A percentile compares a stretch with the other conserved stretches of the same genome.
Evolutionary conservation across 352 stramenopile genomes (phyloP).

Genomic region (Blastocystis sp.): DNA sequence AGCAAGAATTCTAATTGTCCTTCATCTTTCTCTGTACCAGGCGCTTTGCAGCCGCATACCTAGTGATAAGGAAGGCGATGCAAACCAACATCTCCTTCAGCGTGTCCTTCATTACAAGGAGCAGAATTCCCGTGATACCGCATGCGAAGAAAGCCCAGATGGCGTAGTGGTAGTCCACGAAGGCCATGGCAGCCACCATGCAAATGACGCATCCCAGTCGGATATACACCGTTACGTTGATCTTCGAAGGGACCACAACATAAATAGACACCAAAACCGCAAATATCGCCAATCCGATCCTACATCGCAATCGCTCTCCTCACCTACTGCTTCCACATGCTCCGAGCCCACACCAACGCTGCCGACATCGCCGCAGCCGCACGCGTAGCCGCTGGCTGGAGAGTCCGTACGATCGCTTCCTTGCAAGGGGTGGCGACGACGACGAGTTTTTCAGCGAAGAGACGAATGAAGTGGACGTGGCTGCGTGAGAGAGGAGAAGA

Average conservation of each 20-base stretch:
- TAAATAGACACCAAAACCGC: background rate
- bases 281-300: background rate
- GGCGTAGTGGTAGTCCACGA: background rate
- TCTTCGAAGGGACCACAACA: background rate
- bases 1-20: too few relatives aligned
- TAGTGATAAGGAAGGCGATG: too few relatives aligned
- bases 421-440: background rate
- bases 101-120: background rate
- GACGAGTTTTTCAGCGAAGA: too few relatives aligned
- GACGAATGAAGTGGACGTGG: background rate
- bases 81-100: background rate
- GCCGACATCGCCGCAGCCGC: background rate
- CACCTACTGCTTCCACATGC: background rate
- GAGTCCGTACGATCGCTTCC: background rate
- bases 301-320: background rate
- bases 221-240: conserved; percentile 10
- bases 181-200: conserved; percentile 3
- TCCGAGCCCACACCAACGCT: background rate
- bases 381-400: background rate
- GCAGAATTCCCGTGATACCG: background rate
- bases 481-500: background rate
- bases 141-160: background rate
- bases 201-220: background rate
- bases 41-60: too few relatives aligned
- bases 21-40: too few relatives aligned